Conservation (phyloP, 2,329 filamentous ascomycete species). For the Gliomastix tumulicola region DNA sequence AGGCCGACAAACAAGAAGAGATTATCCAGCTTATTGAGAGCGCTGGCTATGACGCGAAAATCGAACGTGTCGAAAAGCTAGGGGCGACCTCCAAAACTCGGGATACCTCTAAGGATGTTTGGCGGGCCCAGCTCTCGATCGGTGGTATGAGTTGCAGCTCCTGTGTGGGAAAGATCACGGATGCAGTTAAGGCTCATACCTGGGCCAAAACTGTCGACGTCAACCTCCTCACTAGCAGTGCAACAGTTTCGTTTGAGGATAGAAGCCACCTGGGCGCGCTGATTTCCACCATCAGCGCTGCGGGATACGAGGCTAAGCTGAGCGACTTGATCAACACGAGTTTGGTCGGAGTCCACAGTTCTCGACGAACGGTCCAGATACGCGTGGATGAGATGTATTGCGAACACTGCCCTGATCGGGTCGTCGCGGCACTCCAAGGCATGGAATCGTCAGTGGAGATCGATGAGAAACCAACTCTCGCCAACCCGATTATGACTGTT, state of each 20-base stretch:
- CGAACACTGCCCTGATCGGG: constrained; percentile 57
- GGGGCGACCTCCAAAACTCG: not conserved
- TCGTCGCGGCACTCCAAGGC: constrained; percentile 41
- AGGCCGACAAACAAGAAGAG: not conserved
- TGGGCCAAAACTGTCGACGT: constrained; percentile 42
- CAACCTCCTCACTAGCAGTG: constrained; percentile 9
- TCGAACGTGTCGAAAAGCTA: not conserved
- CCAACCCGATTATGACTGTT: constrained; percentile 62
- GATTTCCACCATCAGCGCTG: constrained; percentile 45
- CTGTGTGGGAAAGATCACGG: constrained; percentile 9
- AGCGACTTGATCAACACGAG: constrained; percentile 34
- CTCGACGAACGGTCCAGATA: constrained; percentile 49
- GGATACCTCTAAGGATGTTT: not conserved
- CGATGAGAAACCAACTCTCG: constrained; percentile 44
- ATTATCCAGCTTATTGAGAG: not conserved
- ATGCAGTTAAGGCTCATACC: constrained; percentile 29
- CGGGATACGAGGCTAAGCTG: constrained; percentile 60
- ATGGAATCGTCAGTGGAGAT: constrained; percentile 24
- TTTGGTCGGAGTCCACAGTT: not conserved
- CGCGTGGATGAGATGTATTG: constrained; percentile 69
- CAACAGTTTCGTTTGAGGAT: constrained; percentile 10
- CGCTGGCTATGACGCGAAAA: not conserved
- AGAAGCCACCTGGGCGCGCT: constrained; percentile 21
- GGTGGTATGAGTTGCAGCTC: constrained; percentile 9
- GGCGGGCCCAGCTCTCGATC: constrained; percentile 1